Conservation (phyloP, 148 eudicot species). For the Vaccinium myrtillus region DNA sequence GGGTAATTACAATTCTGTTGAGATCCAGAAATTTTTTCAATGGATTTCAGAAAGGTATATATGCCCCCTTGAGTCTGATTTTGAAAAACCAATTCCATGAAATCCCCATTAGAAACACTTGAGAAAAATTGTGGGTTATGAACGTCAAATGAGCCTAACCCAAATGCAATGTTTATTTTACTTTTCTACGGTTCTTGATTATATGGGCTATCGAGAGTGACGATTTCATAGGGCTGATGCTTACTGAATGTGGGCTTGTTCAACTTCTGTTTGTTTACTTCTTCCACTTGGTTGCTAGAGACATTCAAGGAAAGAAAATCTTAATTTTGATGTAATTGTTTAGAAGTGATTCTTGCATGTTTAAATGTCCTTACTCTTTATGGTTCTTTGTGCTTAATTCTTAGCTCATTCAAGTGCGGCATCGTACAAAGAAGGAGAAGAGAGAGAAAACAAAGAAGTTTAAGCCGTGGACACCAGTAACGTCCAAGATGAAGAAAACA, state of each 20-base stretch:
- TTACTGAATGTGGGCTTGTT: not conserved
- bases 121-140: not conserved
- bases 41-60: not conserved
- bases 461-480: slow-evolving; percentile 58
- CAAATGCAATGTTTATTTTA: not conserved
- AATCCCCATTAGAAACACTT: not conserved
- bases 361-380: not conserved
- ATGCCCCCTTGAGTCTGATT: not conserved
- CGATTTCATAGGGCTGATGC: not conserved
- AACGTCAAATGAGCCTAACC: not conserved
- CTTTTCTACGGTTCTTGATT: not conserved
- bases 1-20: not conserved
- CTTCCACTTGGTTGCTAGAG: not conserved
- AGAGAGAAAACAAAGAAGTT: slow-evolving; percentile 73
- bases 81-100: not conserved
- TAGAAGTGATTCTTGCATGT: not conserved
- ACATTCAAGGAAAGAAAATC: not conserved
- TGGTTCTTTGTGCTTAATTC: slow-evolving; percentile 17
- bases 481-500: slow-evolving; percentile 72
- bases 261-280: not conserved
- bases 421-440: slow-evolving; percentile 66
- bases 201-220: not conserved
- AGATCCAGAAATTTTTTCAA: not conserved
- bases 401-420: slow-evolving; percentile 65
- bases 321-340: not conserved